Percentiles rank a stretch among this genome's conserved stretches.
Conservation (phyloP, 495 filamentous ascomycete species). For the Hypoxylon cercidicola region DNA sequence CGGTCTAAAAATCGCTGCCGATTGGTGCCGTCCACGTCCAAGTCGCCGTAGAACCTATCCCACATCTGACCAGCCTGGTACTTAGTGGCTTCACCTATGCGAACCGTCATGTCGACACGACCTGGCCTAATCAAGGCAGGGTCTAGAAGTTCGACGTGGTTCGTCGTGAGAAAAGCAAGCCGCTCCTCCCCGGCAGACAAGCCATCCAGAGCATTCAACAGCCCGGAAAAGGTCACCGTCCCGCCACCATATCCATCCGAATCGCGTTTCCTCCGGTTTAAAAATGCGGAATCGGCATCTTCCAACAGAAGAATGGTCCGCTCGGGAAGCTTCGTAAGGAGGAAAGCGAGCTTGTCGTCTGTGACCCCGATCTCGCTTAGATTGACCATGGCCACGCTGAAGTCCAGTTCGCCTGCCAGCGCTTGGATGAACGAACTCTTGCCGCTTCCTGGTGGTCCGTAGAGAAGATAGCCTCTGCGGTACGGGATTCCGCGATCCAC, state of each 20-base stretch:
- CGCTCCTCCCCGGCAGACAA: constrained; percentile 95
- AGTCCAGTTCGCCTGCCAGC: constrained; percentile 89
- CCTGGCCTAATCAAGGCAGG: constrained; percentile 90
- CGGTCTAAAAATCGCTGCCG: constrained; percentile 64
- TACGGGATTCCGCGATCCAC: constrained; percentile 95
- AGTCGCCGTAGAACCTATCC: constrained; percentile 91
- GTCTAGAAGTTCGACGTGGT: constrained; percentile 90
- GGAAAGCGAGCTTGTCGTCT: constrained; percentile 88
- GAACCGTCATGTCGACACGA: constrained; percentile 90
- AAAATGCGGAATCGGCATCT: constrained; percentile 94
- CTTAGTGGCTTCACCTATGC: constrained; percentile 85
- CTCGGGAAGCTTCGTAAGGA: constrained; percentile 87
- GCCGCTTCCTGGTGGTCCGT: constrained; percentile 92
- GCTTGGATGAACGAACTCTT: constrained; percentile 98
- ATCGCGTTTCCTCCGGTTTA: constrained; percentile 79
- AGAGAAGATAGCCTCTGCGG: constrained; percentile 89
- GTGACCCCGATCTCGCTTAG: constrained; percentile 92
- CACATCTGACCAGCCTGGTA: constrained; percentile 89
- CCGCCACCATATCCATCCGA: constrained; percentile 87
- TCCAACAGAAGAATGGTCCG: constrained; percentile 89
- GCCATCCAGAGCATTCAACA: constrained; percentile 93
- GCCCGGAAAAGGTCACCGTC: constrained; percentile 93
- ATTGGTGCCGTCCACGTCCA: constrained; percentile 70
- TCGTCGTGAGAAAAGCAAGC: constrained; percentile 94
- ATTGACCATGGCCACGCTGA: constrained; percentile 93